Percentiles rank a stretch among this genome's conserved stretches.
phyloP scores from a whole-genome alignment of 2,329 filamentous ascomycete genomes.

The Aphanoascus verrucosus region DNA sequence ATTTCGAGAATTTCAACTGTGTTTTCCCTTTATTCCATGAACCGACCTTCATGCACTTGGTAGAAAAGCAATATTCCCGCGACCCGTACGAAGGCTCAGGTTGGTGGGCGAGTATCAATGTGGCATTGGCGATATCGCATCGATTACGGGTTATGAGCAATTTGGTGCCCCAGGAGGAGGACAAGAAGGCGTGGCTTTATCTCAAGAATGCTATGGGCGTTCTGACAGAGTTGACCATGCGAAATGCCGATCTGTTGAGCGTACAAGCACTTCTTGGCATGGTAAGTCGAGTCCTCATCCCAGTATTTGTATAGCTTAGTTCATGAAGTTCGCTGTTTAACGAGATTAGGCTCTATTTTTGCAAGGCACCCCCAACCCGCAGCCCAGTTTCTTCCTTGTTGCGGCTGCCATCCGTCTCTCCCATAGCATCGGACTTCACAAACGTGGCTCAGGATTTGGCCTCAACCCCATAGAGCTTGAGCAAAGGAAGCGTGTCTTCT shows the following conservation, averaged over 20 bases:
- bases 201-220: slow-evolving; percentile 95
- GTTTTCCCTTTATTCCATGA: slow-evolving; percentile 97
- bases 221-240: slow-evolving; percentile 84
- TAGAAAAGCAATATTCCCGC: slow-evolving; percentile 83
- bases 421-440: slow-evolving; percentile 91
- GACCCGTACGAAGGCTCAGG: slow-evolving; percentile 91
- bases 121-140: slow-evolving; percentile 85
- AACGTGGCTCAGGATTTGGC: slow-evolving; percentile 83
- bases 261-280: slow-evolving; percentile 91
- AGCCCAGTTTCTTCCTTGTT: slow-evolving; percentile 83
- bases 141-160: slow-evolving; percentile 92
- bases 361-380: slow-evolving; percentile 91
- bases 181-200: slow-evolving; percentile 89
- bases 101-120: slow-evolving; percentile 97
- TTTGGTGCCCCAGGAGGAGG: slow-evolving; percentile 77
- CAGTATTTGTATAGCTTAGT: slow-evolving; percentile 10
- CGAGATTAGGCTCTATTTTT: slow-evolving; percentile 63
- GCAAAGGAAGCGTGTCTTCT: slow-evolving; percentile 69
- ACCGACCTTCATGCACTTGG: slow-evolving; percentile 94
- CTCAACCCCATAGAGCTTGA: slow-evolving; percentile 89
- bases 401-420: slow-evolving; percentile 81
- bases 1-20: slow-evolving; percentile 97
- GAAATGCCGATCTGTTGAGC: slow-evolving; percentile 87
- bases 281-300: slow-evolving; percentile 34
- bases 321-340: background rate